Evolutionary conservation across 208 protist species (phyloP).

Genomic region (Crithidia brevicula): DNA sequence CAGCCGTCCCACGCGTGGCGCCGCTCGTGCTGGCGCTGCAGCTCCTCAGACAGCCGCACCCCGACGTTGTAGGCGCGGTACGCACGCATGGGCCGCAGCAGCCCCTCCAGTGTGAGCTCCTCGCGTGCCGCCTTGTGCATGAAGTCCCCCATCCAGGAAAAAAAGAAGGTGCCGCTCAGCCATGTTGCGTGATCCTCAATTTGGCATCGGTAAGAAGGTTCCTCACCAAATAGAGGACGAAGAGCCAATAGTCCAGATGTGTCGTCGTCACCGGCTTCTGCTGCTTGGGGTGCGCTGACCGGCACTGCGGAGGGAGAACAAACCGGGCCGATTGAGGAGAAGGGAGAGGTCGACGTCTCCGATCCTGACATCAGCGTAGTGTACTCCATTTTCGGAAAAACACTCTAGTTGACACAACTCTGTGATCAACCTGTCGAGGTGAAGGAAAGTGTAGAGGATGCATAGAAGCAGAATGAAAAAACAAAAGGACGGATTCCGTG

Average conservation of each 20-base stretch:
- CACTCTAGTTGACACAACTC: no score
- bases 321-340: neutral
- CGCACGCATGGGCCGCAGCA: constrained; percentile 10
- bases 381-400: no score
- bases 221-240: neutral
- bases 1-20: constrained; percentile 48
- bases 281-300: neutral
- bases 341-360: neutral
- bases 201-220: constrained; percentile 29
- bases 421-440: no score
- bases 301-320: neutral
- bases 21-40: constrained; percentile 33
- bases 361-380: no score
- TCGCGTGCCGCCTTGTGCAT: constrained; percentile 17
- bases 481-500: no score
- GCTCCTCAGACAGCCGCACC: constrained; percentile 10
- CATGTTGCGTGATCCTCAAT: constrained; percentile 25
- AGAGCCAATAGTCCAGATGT: neutral
- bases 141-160: constrained; percentile 42
- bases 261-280: neutral
- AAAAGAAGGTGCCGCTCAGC: constrained; percentile 30
- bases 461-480: no score
- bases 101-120: constrained; percentile 8
- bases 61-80: constrained; percentile 16
- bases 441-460: no score